phyloP scores from a whole-genome alignment of 106 monocot genomes.

The Ottelia alismoides region DNA sequence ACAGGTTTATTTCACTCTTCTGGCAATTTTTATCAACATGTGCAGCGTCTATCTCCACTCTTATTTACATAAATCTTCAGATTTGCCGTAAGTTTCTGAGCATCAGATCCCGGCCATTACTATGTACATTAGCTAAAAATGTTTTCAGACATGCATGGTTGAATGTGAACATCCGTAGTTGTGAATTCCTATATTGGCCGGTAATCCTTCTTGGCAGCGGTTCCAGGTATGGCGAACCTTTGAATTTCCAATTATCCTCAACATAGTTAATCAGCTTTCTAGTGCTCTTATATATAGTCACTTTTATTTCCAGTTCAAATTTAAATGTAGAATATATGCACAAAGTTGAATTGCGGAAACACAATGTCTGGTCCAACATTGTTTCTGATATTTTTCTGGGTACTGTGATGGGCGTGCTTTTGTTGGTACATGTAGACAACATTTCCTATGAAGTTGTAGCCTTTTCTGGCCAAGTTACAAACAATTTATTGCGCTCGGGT shows the following conservation, averaged over 20 bases:
- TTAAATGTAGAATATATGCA: slow-evolving; percentile 65
- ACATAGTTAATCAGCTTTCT: not conserved
- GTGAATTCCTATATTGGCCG: slow-evolving; percentile 87
- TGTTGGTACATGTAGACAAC: slow-evolving; percentile 27
- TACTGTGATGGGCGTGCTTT: slow-evolving; percentile 28
- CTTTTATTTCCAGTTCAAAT: slow-evolving; percentile 30
- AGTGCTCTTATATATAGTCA: not conserved
- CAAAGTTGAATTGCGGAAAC: slow-evolving; percentile 41
- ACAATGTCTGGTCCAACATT: slow-evolving; percentile 58
- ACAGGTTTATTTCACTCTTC: slow-evolving; percentile 20
- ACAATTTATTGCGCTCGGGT: slow-evolving; percentile 73
- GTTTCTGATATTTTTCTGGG: slow-evolving; percentile 60
- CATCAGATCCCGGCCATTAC: slow-evolving; percentile 6
- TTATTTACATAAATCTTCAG: slow-evolving; percentile 48
- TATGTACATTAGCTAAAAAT: slow-evolving; percentile 21
- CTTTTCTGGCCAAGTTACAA: slow-evolving; percentile 28
- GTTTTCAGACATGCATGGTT: slow-evolving; percentile 46
- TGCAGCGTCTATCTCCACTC: slow-evolving; percentile 44
- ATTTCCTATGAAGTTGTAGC: slow-evolving; percentile 22
- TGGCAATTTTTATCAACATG: slow-evolving; percentile 34
- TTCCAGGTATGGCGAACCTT: slow-evolving; percentile 37
- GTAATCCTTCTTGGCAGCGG: slow-evolving; percentile 40
- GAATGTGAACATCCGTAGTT: slow-evolving; percentile 47
- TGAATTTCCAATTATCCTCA: not conserved
- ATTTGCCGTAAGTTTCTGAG: slow-evolving; percentile 21